Evolutionary conservation across 1,139 yeast species (phyloP), one percentile per base, ranked within the genome.

Genomic region (Kodamaea sp.): DNA sequence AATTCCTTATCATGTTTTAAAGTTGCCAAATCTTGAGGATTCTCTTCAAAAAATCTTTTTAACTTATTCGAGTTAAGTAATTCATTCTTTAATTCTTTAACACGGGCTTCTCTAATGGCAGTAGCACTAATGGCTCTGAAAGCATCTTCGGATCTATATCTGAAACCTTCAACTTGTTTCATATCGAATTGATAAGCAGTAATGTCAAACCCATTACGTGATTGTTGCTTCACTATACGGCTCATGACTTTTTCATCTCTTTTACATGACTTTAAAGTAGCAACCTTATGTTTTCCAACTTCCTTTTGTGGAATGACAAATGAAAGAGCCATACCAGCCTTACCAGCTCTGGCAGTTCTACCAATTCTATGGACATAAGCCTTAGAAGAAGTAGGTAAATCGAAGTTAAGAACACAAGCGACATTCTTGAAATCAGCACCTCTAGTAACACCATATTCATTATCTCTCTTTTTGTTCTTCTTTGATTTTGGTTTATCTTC

Each of bases 371-470:
- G 99, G 31, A 89, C 82, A 58, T 94, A 94, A 6, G 96, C 80
- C 56, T 84, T 84, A 5, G 97, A 83, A 5, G 95, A 81, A 2
- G 88, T 77, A 32, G 99, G 98, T 49, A 94, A 70, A 60, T 94
- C 99, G 59, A 94, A 94, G 63, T 94, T 94, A 48, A 94, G 70
- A 4, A 94, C 98, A 67, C 97, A 92, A 11, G 97, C 94, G 46
- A 94, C 97, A 54, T 92, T 90, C 53, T 79, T 83, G 70, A 94
- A 94, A 64, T 94, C 99, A 29, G 94, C 95, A 54, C 99, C 98
- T 62, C 99, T 79, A 26, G 96, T 85, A 31, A 90, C 97, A 48
- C 97, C 96, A 57, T 85, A 92, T 53, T 92, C 97, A 44, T 70
- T 73, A 53, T 82, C 89, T 41, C 70, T 69, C 44, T 69, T 70